Percentiles rank a stretch among this genome's conserved stretches.
Conservation (phyloP, 495 filamentous ascomycete species). For the Parachaetomium inaequale region DNA sequence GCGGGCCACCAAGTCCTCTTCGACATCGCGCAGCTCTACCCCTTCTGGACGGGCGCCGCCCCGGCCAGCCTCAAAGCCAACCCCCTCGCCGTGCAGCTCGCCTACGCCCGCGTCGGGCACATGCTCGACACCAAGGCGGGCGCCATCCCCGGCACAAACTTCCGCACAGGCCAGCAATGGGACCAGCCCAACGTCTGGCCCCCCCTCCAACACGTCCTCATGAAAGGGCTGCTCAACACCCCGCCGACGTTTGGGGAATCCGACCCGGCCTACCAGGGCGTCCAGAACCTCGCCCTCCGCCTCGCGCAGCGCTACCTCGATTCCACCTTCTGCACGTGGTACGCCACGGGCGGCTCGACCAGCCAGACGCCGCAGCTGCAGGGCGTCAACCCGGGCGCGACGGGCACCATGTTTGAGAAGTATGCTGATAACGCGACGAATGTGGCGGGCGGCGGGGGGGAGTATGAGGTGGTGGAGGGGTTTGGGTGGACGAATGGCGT, state of each 20-base stretch:
- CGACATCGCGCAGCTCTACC: constrained; percentile 44
- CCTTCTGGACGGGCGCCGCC: constrained; percentile 52
- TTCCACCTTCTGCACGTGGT: constrained; percentile 52
- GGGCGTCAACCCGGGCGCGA: constrained; percentile 34
- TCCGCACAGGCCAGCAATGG: constrained; percentile 49
- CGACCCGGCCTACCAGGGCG: constrained; percentile 41
- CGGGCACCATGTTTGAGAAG: constrained; percentile 52
- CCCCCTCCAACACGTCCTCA: constrained; percentile 45
- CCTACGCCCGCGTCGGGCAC: constrained; percentile 35
- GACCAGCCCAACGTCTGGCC: constrained; percentile 54
- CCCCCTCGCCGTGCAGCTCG: constrained; percentile 43
- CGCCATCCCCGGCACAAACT: constrained; percentile 45
- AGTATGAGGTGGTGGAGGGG: constrained; percentile 51
- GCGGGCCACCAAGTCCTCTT: constrained; percentile 42
- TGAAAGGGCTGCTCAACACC: constrained; percentile 46
- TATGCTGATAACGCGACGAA: constrained; percentile 47
- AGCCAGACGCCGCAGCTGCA: constrained; percentile 40
- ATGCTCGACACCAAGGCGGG: constrained; percentile 39
- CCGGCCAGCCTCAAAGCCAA: constrained; percentile 42
- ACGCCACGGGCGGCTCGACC: constrained; percentile 47
- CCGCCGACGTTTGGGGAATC: constrained; percentile 43
- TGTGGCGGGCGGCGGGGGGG: constrained; percentile 47
- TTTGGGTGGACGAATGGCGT: constrained; percentile 54
- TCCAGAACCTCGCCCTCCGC: constrained; percentile 38
- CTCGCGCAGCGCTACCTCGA: constrained; percentile 50